Evolutionary conservation across 805 yeast genomes (phyloP).

Genomic region (Vanderwaltozyma polyspora): DNA sequence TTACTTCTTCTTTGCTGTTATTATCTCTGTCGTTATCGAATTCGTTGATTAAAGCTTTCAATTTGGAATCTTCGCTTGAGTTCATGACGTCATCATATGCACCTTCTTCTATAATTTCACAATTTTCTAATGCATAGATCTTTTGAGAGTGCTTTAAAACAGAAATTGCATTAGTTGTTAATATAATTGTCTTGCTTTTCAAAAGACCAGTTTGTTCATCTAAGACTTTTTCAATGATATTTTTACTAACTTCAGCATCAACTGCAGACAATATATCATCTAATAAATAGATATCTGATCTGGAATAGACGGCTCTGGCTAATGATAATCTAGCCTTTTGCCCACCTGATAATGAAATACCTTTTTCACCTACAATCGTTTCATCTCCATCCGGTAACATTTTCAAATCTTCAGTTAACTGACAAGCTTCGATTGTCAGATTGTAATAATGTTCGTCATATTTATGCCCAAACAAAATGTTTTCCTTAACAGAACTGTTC

Average conservation of each 20-base stretch:
- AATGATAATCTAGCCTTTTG: constrained; percentile 54
- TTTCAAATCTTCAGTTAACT: constrained; percentile 36
- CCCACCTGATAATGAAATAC: constrained; percentile 51
- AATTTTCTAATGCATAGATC: constrained; percentile 46
- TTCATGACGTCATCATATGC: constrained; percentile 38
- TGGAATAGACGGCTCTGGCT: constrained; percentile 59
- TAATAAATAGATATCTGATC: constrained; percentile 45
- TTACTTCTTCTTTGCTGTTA: constrained; percentile 7
- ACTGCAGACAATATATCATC: constrained; percentile 66
- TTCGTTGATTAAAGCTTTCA: constrained; percentile 23
- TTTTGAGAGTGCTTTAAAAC: constrained; percentile 48
- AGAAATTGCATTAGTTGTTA: constrained; percentile 48
- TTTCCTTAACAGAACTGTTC: constrained; percentile 40
- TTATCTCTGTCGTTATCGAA: constrained; percentile 21
- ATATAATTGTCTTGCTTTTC: constrained; percentile 39
- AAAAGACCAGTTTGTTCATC: constrained; percentile 35
- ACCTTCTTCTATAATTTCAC: constrained; percentile 49
- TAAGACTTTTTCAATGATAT: constrained; percentile 40
- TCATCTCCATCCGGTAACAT: constrained; percentile 42
- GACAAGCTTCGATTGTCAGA: constrained; percentile 38
- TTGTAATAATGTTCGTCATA: constrained; percentile 33
- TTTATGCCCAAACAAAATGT: constrained; percentile 40
- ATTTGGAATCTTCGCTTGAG: constrained; percentile 22
- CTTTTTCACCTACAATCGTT: constrained; percentile 50
- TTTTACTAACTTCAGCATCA: constrained; percentile 57